Percentiles rank a stretch among this genome's conserved stretches.
These are phyloP conservation scores for Silybum marianum DNA, from an alignment of 129 eudicot species.

Conservation along the genomic window DNA sequence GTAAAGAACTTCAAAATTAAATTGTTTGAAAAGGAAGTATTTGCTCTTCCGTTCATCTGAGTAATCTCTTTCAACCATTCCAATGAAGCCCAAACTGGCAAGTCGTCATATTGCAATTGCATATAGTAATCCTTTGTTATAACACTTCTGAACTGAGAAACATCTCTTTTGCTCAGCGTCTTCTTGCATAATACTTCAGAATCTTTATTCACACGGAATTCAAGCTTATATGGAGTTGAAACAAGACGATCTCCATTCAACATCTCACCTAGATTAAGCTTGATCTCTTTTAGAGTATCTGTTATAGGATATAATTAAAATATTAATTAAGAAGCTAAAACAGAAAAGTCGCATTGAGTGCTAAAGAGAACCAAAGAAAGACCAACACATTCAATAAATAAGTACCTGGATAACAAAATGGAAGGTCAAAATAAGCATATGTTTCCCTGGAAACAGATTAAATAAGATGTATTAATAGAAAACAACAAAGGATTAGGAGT, in stretches of 20 bases:
- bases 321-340: neutral
- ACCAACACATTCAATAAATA: neutral
- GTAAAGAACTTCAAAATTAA: slow-evolving; percentile 47
- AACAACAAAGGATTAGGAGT: neutral
- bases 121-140: slow-evolving; percentile 51
- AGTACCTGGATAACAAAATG: slow-evolving; percentile 34
- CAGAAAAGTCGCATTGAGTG: neutral
- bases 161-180: slow-evolving; percentile 48
- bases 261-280: slow-evolving; percentile 45
- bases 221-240: slow-evolving; percentile 40
- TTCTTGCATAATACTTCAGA: slow-evolving; percentile 48
- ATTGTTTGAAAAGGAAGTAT: slow-evolving; percentile 39
- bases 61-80: slow-evolving; percentile 30
- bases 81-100: slow-evolving; percentile 74
- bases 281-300: slow-evolving; percentile 39
- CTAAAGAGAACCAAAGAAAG: neutral
- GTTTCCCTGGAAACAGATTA: slow-evolving; percentile 35
- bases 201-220: slow-evolving; percentile 40
- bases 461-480: slow-evolving; percentile 2
- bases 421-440: slow-evolving; percentile 41
- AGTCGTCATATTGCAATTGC: slow-evolving; percentile 70
- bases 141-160: slow-evolving; percentile 50
- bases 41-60: slow-evolving; percentile 25
- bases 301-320: slow-evolving; percentile 9
- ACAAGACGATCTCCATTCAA: slow-evolving; percentile 54